A percentile compares a stretch with the other conserved stretches of the same genome.
phyloP scores from a whole-genome alignment of 2,329 filamentous ascomycete species.

The Diaporthe vaccinii region DNA sequence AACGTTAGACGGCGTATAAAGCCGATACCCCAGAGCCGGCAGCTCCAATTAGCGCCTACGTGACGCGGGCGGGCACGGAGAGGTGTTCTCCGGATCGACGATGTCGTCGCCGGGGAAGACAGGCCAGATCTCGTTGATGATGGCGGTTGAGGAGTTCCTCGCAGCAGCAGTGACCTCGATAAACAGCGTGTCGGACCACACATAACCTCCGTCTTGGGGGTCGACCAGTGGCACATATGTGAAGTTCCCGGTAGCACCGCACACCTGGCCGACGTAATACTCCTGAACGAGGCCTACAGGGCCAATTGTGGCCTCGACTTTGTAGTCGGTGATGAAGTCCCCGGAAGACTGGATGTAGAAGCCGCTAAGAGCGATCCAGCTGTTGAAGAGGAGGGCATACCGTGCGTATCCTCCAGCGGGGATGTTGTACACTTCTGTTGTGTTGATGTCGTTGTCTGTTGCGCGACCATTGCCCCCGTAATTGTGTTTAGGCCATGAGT shows the following conservation, averaged over 20 bases:
- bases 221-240: neutral
- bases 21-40: no score
- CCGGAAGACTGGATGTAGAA: conserved; percentile 7
- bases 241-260: conserved; percentile 12
- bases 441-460: conserved; percentile 13
- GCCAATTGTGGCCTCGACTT: neutral
- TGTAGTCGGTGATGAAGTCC: conserved; percentile 12
- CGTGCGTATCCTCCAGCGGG: neutral
- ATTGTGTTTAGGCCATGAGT: neutral
- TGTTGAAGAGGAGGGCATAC: neutral
- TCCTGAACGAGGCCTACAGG: neutral
- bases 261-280: neutral
- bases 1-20: no score
- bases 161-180: neutral
- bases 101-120: neutral
- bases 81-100: conserved; percentile 4
- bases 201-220: neutral
- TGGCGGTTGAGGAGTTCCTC: neutral
- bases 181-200: neutral
- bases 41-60: neutral
- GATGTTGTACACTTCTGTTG: neutral
- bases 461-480: neutral
- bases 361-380: neutral
- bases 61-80: neutral
- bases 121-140: conserved; percentile 14